A percentile compares a stretch with the other conserved stretches of the same genome.
These are phyloP conservation scores for Epichloe hybrida DNA, from an alignment of 2,329 filamentous ascomycete genomes.

Conservation along the genomic window DNA sequence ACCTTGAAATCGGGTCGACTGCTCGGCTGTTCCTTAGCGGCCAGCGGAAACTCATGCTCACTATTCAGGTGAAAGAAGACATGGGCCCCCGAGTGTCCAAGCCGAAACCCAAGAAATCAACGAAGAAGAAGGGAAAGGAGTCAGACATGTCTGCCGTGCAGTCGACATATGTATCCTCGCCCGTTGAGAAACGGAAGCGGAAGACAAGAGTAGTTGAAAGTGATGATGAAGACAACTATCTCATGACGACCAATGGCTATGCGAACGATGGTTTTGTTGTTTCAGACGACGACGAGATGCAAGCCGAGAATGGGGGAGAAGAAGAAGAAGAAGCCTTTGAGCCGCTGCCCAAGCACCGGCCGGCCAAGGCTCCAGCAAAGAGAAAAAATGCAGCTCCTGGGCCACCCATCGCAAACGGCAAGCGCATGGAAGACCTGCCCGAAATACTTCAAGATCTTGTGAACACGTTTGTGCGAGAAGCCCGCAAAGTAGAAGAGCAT, in stretches of 20 bases:
- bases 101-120: conserved; percentile 22
- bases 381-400: conserved; percentile 21
- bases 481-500: conserved; percentile 44
- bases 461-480: conserved; percentile 50
- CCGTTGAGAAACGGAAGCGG: conserved; percentile 24
- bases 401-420: conserved; percentile 45
- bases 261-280: conserved; percentile 36
- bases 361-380: conserved; percentile 19
- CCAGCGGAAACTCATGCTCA: conserved; percentile 31
- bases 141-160: conserved; percentile 27
- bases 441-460: conserved; percentile 51
- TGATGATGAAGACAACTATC: conserved; percentile 25
- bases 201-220: conserved; percentile 13
- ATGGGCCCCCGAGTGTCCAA: conserved; percentile 18
- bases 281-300: conserved; percentile 21
- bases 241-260: conserved; percentile 33
- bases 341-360: conserved; percentile 24
- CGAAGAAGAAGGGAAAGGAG: conserved; percentile 22
- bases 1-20: conserved; percentile 40
- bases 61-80: conserved; percentile 23
- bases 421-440: conserved; percentile 37
- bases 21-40: conserved; percentile 30
- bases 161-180: conserved; percentile 39
- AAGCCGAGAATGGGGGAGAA: conserved; percentile 20
- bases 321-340: conserved; percentile 31